Base-by-base conservation (phyloP, 495 filamentous ascomycete genomes). In the Apiosordaria backusii region DNA sequence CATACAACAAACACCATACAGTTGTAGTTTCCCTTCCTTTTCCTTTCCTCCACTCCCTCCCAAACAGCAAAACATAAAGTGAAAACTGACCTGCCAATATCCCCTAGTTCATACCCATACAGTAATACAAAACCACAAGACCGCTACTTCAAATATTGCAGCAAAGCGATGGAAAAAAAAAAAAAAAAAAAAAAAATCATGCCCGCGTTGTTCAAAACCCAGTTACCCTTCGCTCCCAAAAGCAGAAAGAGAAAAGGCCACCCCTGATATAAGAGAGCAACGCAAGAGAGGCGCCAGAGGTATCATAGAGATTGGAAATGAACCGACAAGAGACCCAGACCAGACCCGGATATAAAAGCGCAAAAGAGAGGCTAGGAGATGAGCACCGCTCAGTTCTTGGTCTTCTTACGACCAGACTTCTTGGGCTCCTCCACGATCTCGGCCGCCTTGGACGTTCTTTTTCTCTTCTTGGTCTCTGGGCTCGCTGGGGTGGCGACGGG, bases 381-480 rank as follows among this genome's bases (percentile, higher is more conserved):
- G 72, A 77, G 62, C 67, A 45, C 35, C n/a, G 16, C 10, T 45
- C 13, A 67, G 68, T 65, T 75, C 73, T 79, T 79, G 66, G 76
- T 77, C 81, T 84, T 84, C 79, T 83, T 84, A 61, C 81, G 80
- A 57, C 77, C 78, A 15, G 80, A 81, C 76, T 84, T 84, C 76
- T 84, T 84, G 27, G 81, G 81, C 62, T 84, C 81, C 71, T 81
- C 81, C 4, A 73, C 67, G 10, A 75, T 74, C 67, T 77, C 77
- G 4, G 77, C 75, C 7, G 75, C 77, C 72, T 83, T 83, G 61
- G 81, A 81, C 13, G 71, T 75, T 58, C 81, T 72, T 84, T 89
- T 90, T 74, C 88, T 87, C 86, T 90, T 91, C 84, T 88, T 89
- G 60, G 57, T 57, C 65, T 83, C 81, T 18, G 81, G 81, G 76